Base-by-base conservation (phyloP, 1,284 basidiomycete species). In the Cryptococcus sp. region DNA sequence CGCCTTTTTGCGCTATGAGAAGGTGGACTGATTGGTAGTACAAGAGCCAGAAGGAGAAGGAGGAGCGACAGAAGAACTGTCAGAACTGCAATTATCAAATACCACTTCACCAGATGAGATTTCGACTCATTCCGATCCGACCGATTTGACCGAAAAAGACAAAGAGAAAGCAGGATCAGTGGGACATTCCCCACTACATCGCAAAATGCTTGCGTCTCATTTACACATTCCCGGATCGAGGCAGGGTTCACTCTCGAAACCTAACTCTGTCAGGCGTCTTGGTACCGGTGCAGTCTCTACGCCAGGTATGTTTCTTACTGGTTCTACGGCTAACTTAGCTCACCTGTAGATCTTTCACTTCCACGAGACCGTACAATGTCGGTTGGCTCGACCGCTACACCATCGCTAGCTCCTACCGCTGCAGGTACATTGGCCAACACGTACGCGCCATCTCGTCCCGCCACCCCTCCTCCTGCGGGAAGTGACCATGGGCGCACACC, bases 401-500 rank as follows among this genome's bases (percentile, higher is more conserved):
- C 4, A 43, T 45, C 52, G 2, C 47, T 44, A 14, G 28, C 56
- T 4, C 55, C 32, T 21, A 39, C 23, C 28, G 45, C 45, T 13
- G 34, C 45, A 7, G 28, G 5, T 28, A 28, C 25, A 57, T 43
- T 16, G 52, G 60, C 4, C 45, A 46, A 14, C 25, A 36, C 23
- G 36, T 36, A 16, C 19, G 34, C 41, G 9, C 42, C 14, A 45
- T 49, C 28, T 4, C 54, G 56, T 44, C 62, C 67, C 1, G 63
- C 69, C 3, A 61, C 62, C 1, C 57, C 63, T 3, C 53, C 60
- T 32, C 41, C 44, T 7, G 28, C 42, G 4, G 24, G 28, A 2
- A 41, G 59, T n/a, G 46, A 57, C 1, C 57, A 62, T 22, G 73
- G 66, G 39, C 78, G 81, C 5, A 78, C 78, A 14, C 77, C 80